Conservation (phyloP, 805 yeast species). For the Middelhovenomyces tepae region DNA sequence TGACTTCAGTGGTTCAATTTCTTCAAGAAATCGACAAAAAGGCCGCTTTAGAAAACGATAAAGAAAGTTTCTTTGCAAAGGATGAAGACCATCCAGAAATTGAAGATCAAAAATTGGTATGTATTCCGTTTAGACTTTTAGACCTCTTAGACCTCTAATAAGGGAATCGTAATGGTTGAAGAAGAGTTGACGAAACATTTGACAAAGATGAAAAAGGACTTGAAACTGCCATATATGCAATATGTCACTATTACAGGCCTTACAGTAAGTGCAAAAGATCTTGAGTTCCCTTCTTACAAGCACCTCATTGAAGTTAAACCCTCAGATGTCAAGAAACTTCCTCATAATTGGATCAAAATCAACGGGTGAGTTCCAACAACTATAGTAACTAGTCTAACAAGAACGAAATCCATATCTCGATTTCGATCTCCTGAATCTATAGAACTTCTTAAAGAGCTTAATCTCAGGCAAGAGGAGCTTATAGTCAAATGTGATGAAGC, state of each 20-base stretch:
- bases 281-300: no score
- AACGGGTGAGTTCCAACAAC: no score
- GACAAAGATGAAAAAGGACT: slow-evolving; percentile 31
- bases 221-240: slow-evolving; percentile 49
- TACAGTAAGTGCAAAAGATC: no score
- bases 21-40: slow-evolving; percentile 18
- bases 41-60: slow-evolving; percentile 20
- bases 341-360: slow-evolving; percentile 68
- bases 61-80: slow-evolving; percentile 19
- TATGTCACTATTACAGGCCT: slow-evolving; percentile 53
- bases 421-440: slow-evolving; percentile 57
- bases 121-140: slow-evolving; percentile 16
- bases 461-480: slow-evolving; percentile 52
- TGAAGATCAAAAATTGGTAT: slow-evolving; percentile 29
- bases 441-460: slow-evolving; percentile 43
- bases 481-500: slow-evolving; percentile 38
- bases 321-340: slow-evolving; percentile 47
- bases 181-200: slow-evolving; percentile 45
- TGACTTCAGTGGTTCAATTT: slow-evolving; percentile 23
- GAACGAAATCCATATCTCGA: slow-evolving; percentile 56
- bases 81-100: slow-evolving; percentile 29
- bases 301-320: slow-evolving; percentile 71
- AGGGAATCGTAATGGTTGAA: slow-evolving; percentile 38
- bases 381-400: slow-evolving; percentile 1
- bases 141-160: slow-evolving; percentile 34